Percentiles rank a stretch among this genome's conserved stretches.
phyloP scores from a whole-genome alignment of 2,329 filamentous ascomycete genomes.

The Alternaria solani region DNA sequence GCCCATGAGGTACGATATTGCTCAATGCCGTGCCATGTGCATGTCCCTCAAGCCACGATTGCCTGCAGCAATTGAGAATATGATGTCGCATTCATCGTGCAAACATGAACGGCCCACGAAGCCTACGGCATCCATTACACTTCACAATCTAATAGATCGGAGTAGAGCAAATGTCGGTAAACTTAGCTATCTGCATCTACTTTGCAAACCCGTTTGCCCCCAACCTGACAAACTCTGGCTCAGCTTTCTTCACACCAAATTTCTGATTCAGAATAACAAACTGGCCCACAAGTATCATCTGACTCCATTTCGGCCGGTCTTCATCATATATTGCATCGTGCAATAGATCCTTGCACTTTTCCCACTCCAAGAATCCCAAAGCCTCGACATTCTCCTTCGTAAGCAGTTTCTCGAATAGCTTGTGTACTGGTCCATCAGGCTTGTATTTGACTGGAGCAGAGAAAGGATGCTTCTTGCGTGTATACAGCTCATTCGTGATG shows the following conservation, averaged over 20 bases:
- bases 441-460: conserved; percentile 56
- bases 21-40: too few species aligned
- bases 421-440: conserved; percentile 55
- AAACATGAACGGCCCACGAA: not conserved
- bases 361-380: conserved; percentile 35
- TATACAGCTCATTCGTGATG: conserved; percentile 62
- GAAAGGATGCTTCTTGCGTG: conserved; percentile 60
- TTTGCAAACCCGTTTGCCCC: not conserved
- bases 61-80: not conserved
- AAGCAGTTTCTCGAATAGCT: conserved; percentile 39
- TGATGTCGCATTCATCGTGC: not conserved
- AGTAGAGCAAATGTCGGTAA: not conserved
- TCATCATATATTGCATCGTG: conserved; percentile 23
- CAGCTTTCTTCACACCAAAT: conserved; percentile 21
- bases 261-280: conserved; percentile 25
- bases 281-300: conserved; percentile 29
- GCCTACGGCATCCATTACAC: not conserved
- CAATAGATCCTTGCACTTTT: conserved; percentile 19
- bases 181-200: not conserved
- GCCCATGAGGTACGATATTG: not conserved
- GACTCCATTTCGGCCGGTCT: conserved; percentile 20
- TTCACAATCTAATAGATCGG: not conserved
- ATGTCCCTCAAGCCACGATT: not conserved
- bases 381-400: conserved; percentile 38
- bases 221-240: conserved; percentile 1